Conservation (phyloP, 306 rosid species). For the Quercus gilva region DNA sequence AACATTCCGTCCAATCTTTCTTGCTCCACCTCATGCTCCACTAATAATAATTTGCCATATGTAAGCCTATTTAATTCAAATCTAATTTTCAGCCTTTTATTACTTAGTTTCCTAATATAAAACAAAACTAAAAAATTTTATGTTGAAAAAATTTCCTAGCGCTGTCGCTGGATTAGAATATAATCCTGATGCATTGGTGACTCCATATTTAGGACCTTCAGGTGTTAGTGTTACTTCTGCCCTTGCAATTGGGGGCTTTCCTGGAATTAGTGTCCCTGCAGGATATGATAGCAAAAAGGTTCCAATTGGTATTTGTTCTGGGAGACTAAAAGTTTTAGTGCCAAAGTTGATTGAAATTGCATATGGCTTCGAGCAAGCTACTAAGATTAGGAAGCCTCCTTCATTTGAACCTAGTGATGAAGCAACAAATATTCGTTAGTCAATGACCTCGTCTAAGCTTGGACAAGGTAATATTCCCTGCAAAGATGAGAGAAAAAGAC, state of each 20-base stretch:
- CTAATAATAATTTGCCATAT: no score
- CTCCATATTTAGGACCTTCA: constrained; percentile 5
- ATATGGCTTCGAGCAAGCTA: constrained; percentile 36
- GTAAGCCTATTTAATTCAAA: no score
- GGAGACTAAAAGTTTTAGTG: constrained; percentile 27
- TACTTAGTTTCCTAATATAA: no score
- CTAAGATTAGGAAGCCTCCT: constrained; percentile 34
- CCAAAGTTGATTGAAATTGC: constrained; percentile 33
- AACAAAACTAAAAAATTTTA: no score
- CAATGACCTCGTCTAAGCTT: no score
- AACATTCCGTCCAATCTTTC: no score
- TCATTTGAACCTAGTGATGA: background rate
- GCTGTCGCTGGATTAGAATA: background rate
- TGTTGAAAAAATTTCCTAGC: no score
- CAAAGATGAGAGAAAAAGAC: no score
- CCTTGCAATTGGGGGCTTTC: constrained; percentile 35
- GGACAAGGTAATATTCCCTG: no score
- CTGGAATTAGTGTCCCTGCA: constrained; percentile 34
- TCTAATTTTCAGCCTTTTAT: no score
- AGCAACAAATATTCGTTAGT: no score
- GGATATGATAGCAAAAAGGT: constrained; percentile 15
- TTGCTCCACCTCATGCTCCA: no score
- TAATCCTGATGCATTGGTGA: constrained; percentile 47
- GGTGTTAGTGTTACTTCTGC: background rate
- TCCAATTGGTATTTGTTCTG: constrained; percentile 27